These are phyloP conservation scores for Albophoma yamanashiensis DNA, from an alignment of 2,329 filamentous ascomycete genomes.

Conservation along the genomic window DNA sequence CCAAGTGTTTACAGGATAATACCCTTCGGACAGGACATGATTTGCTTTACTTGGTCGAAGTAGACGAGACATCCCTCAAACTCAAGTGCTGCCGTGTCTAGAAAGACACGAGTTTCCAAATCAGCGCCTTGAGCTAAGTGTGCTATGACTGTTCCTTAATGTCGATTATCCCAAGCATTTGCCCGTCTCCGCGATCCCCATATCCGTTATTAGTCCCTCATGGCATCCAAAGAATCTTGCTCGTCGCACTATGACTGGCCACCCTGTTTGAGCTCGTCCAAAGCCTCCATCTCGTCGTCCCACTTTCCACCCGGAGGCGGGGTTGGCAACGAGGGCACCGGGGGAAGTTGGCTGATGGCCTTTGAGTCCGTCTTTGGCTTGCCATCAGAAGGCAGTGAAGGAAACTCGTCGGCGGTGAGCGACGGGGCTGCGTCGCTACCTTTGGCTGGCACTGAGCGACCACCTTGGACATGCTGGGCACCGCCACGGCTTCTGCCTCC, in stretches of 20 bases:
- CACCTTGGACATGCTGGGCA: constrained; percentile 7
- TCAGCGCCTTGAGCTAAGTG: not conserved
- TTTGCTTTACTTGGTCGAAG: not conserved
- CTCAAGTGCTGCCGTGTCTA: not conserved
- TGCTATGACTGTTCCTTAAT: not conserved
- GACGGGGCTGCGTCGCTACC: constrained; percentile 5
- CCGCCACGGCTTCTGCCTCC: constrained; percentile 20
- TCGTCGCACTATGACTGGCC: not conserved
- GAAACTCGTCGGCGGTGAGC: constrained; percentile 23
- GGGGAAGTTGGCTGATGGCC: not conserved
- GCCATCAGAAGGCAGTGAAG: constrained; percentile 19
- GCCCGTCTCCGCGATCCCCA: not conserved
- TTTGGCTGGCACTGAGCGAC: constrained; percentile 6
- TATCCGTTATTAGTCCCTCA: not conserved
- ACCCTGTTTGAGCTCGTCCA: constrained; percentile 26
- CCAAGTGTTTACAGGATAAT: not conserved
- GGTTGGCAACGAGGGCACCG: constrained; percentile 11
- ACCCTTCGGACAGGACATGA: constrained; percentile 1
- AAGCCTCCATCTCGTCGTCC: constrained; percentile 48
- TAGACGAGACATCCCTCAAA: not conserved
- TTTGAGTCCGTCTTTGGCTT: constrained; percentile 11
- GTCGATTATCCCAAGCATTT: not conserved
- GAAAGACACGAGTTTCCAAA: not conserved
- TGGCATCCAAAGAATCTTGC: not conserved
- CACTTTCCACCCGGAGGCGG: constrained; percentile 32